A percentile compares a stretch with the other conserved stretches of the same genome.
These are phyloP conservation scores for Schoenoplectus tabernaemontani DNA, from an alignment of 202 grass and related monocot species.

Conservation along the genomic window DNA sequence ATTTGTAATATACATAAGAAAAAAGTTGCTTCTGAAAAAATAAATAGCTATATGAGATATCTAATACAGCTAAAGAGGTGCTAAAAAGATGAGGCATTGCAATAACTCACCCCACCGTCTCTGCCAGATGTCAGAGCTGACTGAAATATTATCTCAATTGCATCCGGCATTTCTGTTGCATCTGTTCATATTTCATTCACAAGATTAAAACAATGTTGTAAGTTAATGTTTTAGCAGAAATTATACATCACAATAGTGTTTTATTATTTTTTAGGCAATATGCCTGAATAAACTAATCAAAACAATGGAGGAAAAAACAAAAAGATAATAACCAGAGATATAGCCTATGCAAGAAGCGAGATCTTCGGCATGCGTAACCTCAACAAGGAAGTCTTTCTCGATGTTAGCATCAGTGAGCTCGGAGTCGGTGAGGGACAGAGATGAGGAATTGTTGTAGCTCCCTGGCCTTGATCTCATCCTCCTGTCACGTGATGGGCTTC, in stretches of 20 bases:
- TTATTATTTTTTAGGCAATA: not conserved
- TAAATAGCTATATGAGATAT: not conserved
- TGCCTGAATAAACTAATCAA: not conserved
- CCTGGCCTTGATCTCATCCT: constrained; percentile 24
- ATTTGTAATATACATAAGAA: not conserved
- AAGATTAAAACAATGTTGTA: constrained; percentile 29
- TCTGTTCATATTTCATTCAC: constrained; percentile 43
- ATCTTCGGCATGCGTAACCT: constrained; percentile 72
- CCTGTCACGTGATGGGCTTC: constrained; percentile 34
- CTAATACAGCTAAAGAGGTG: not conserved
- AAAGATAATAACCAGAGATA: constrained; percentile 46
- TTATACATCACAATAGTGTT: no score
- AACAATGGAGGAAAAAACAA: constrained; percentile 7
- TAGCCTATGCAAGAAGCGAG: constrained; percentile 53
- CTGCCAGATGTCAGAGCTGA: constrained; percentile 67
- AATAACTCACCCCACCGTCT: constrained; percentile 74
- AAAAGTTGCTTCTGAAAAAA: not conserved
- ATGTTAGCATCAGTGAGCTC: constrained; percentile 49
- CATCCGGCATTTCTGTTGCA: constrained; percentile 81
- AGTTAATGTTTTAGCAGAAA: constrained; percentile 2
- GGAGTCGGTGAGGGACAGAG: constrained; percentile 34
- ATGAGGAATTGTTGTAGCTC: constrained; percentile 9
- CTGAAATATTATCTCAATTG: constrained; percentile 96
- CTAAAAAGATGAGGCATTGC: not conserved
- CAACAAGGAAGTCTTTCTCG: constrained; percentile 66